Conservation (phyloP, 768 basidiomycete genomes). For the Naganishia randhawae region DNA sequence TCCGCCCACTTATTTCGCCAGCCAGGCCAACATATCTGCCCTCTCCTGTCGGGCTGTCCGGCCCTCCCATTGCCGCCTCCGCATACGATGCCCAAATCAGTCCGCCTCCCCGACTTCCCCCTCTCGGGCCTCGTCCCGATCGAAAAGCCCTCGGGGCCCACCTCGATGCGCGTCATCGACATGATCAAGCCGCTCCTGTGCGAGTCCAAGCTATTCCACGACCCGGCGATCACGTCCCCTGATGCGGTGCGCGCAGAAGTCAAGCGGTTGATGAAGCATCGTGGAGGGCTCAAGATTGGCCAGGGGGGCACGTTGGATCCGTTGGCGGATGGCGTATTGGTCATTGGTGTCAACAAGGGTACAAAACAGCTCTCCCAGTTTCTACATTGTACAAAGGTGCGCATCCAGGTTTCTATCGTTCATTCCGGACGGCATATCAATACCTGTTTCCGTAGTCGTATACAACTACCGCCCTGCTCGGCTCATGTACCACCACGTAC, state of each 20-base stretch:
- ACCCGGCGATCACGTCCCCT: constrained; percentile 32
- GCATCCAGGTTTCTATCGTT: no score
- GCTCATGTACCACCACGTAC: constrained; percentile 90
- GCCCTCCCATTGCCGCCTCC: no score
- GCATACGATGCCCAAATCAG: constrained; percentile 45
- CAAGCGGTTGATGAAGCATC: constrained; percentile 44
- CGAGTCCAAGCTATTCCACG: constrained; percentile 71
- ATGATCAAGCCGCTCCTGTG: constrained; percentile 74
- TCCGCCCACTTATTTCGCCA: no score
- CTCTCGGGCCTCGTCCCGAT: constrained; percentile 68
- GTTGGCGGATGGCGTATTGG: constrained; percentile 93
- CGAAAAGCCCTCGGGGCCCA: constrained; percentile 84
- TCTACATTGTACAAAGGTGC: constrained; percentile 82
- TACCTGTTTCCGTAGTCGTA: constrained; percentile 27
- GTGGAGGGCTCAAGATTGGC: constrained; percentile 57
- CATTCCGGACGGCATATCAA: no score
- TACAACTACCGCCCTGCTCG: constrained; percentile 77
- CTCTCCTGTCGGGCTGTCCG: no score
- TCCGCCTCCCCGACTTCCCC: constrained; percentile 40
- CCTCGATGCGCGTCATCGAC: constrained; percentile 86
- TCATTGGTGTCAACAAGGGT: constrained; percentile 81
- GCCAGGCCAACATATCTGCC: no score
- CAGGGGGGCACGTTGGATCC: constrained; percentile 84
- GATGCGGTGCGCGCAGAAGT: constrained; percentile 25
- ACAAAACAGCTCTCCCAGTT: constrained; percentile 82